Base-by-base conservation (phyloP, 2,329 filamentous ascomycete genomes). In the Aspergillus aculeatinus region DNA sequence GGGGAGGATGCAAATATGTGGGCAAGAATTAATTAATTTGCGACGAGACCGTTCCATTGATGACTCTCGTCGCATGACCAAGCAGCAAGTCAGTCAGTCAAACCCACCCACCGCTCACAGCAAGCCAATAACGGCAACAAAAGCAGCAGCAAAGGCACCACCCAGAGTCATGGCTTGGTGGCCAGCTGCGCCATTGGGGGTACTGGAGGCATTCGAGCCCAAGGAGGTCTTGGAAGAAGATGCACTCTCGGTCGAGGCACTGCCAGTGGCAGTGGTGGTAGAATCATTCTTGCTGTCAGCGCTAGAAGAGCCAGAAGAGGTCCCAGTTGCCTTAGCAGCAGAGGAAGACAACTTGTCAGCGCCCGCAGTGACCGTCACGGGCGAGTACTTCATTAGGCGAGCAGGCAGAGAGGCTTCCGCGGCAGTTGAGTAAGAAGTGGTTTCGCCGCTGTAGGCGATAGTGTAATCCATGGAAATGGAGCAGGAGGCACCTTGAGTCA, bases 281-380 rank as follows among this genome's bases (percentile, higher is more conserved):
- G 39, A 44, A 19, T 19, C 39, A 6, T 14, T 44, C 39, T 44
- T 19, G 39, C 3, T 44, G 16, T 19, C 39, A 19, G 12, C 16
- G 14, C 16, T 19, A 44, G 39, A 44, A 3, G 39, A 44, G 39
- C 39, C 39, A 44, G 39, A 44, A 16, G 39, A 44, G 4, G 51
- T 35, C 16, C 19, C 51, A 23, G 51, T 42, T 11, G 51, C 31
- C 4, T 23, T 52, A 2, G 51, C 33, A 39, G 27, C 5, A 11
- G 47, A 29, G 27, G 27, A 51, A 27, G 54, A 63, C 53, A 68
- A 57, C 54, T 67, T 65, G 2, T 63, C 61, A 14, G 51, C 48
- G 16, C 67, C 67, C 11, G 59, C 67, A 9, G 65, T 68, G 16
- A 68, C 55, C 4, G 57, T 47, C 5, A 68, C 42, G 3, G 55